These are phyloP conservation scores for Boletus smithii DNA, from an alignment of 1,284 basidiomycete genomes.

Conservation along the genomic window DNA sequence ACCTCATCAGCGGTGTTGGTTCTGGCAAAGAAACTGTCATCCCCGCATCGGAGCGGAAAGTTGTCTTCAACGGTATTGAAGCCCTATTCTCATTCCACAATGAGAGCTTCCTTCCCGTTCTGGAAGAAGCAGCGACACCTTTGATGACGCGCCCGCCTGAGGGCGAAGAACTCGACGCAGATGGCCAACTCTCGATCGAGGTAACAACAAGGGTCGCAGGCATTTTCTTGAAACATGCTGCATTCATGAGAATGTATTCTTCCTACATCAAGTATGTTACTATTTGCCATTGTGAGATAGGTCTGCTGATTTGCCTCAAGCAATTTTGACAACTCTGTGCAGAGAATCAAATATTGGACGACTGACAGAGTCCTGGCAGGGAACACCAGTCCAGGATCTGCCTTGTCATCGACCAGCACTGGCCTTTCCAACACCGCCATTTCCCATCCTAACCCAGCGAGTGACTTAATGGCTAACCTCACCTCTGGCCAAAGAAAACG, in stretches of 20 bases:
- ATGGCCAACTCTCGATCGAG: conserved; percentile 69
- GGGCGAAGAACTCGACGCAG: conserved; percentile 55
- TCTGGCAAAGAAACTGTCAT: conserved; percentile 81
- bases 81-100: conserved; percentile 89
- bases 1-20: conserved; percentile 63
- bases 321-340: conserved; percentile 89
- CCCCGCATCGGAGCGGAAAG: conserved; percentile 84
- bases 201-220: conserved; percentile 84
- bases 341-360: conserved; percentile 83
- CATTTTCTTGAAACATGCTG: conserved; percentile 89
- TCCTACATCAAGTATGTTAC: conserved; percentile 87
- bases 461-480: conserved; percentile 44
- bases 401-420: conserved; percentile 59
- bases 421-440: conserved; percentile 58
- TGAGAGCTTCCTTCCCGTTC: conserved; percentile 86
- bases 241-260: conserved; percentile 97
- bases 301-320: conserved; percentile 38
- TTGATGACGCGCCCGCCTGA: conserved; percentile 52
- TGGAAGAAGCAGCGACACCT: conserved; percentile 73
- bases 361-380: conserved; percentile 47
- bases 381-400: conserved; percentile 39
- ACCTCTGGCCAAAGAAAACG: conserved; percentile 80
- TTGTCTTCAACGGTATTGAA: conserved; percentile 92
- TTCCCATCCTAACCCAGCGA: conserved; percentile 39
- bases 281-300: conserved; percentile 3